These are phyloP conservation scores for Lactifluus hygrophoroides DNA, from an alignment of 768 basidiomycete genomes.

Conservation along the genomic window DNA sequence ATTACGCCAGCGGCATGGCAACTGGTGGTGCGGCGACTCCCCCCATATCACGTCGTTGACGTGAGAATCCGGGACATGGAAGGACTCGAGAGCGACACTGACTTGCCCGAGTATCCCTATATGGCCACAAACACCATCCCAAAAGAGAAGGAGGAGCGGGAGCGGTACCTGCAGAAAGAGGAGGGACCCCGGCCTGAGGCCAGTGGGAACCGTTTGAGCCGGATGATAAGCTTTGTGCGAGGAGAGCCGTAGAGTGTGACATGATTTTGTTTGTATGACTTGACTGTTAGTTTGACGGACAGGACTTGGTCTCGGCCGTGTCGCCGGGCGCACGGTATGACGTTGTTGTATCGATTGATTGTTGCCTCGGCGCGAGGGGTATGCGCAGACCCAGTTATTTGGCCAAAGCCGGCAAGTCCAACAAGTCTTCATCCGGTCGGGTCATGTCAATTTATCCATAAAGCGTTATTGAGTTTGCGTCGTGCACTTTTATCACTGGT, in stretches of 20 bases:
- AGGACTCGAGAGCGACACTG: background rate
- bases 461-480: too few relatives aligned
- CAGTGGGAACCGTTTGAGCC: slow-evolving; percentile 5
- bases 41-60: slow-evolving; percentile 16
- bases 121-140: background rate
- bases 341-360: background rate
- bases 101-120: slow-evolving; percentile 9
- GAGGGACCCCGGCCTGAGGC: background rate
- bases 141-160: slow-evolving; percentile 5
- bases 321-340: background rate
- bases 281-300: background rate
- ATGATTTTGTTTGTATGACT: background rate
- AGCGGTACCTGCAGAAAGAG: background rate
- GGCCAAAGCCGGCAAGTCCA: background rate
- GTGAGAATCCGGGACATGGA: slow-evolving; percentile 12
- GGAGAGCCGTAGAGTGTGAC: background rate
- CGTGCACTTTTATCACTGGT: too few relatives aligned
- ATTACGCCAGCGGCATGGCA: slow-evolving; percentile 18
- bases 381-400: too few relatives aligned
- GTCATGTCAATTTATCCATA: too few relatives aligned
- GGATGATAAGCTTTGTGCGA: slow-evolving; percentile 11
- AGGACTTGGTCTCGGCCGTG: too few relatives aligned
- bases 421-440: background rate
- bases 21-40: slow-evolving; percentile 15
- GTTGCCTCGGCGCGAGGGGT: background rate